A percentile compares a stretch with the other conserved stretches of the same genome.
Evolutionary conservation across 2,329 filamentous ascomycete species (phyloP).

Genomic region (Neophaeococcomyces aloes): DNA sequence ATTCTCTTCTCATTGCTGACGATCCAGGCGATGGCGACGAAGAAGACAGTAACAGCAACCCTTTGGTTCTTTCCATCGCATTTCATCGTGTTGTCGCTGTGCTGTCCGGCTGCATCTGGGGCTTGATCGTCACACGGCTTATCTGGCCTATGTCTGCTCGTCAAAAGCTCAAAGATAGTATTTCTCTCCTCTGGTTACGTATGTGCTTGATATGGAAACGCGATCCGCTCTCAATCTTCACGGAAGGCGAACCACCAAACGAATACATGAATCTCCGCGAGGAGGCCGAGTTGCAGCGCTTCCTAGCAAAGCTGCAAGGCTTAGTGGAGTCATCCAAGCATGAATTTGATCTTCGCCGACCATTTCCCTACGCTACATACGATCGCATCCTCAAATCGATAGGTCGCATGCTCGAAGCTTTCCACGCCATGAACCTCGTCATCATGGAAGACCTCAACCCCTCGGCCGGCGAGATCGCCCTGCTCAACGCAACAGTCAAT

Average conservation of each 20-base stretch:
- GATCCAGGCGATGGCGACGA: slow-evolving; percentile 71
- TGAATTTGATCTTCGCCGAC: slow-evolving; percentile 80
- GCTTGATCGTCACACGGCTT: slow-evolving; percentile 74
- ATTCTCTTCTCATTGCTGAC: slow-evolving; percentile 72
- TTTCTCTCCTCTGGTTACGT: slow-evolving; percentile 83
- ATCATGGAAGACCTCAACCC: slow-evolving; percentile 68
- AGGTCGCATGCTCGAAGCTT: slow-evolving; percentile 76
- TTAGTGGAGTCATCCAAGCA: slow-evolving; percentile 63
- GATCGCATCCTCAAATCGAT: slow-evolving; percentile 68
- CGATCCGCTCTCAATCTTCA: slow-evolving; percentile 68
- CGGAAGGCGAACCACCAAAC: slow-evolving; percentile 45
- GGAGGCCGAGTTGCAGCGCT: slow-evolving; percentile 76
- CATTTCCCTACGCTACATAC: slow-evolving; percentile 68
- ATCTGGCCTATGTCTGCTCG: slow-evolving; percentile 92
- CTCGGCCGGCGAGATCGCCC: slow-evolving; percentile 67
- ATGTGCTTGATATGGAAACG: slow-evolving; percentile 96
- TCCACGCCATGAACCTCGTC: slow-evolving; percentile 92
- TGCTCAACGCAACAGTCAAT: slow-evolving; percentile 65
- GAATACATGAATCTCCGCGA: slow-evolving; percentile 82
- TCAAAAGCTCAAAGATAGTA: slow-evolving; percentile 75
- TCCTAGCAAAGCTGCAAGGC: slow-evolving; percentile 60
- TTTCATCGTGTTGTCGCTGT: slow-evolving; percentile 81
- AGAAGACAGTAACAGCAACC: slow-evolving; percentile 74
- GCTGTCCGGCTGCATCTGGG: slow-evolving; percentile 79
- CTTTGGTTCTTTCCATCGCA: slow-evolving; percentile 78